Evolutionary conservation across 768 basidiomycete genomes (phyloP), one percentile per base, ranked within the genome.

Genomic region (Macrolepiota dolichaula): DNA sequence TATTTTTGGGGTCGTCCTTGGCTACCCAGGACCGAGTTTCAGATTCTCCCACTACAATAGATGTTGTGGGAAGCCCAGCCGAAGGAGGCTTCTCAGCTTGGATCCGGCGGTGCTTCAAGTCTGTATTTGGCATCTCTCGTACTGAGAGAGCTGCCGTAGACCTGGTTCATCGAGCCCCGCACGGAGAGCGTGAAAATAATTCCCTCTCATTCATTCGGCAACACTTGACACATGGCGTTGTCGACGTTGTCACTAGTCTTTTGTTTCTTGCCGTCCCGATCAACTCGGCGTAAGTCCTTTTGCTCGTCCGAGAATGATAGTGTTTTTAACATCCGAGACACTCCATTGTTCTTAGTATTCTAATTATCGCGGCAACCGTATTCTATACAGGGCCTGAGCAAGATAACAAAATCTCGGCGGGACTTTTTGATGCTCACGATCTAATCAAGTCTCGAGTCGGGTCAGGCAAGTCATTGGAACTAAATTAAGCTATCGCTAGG

Each of bases 241-340:
- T 79, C 57, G 87, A 92, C 65, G 77, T 91, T 11, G 74, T 82
- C 11, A 63, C 76, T 38, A 85, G 84, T 63, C 73, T 94, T 40
- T 70, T 92, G 44, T 82, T 83, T 1, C 76, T 93, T 57, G 92
- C 92, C 0, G 79, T 93, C 15, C 79, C 87, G 15, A 90, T 93
- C 72, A 94, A 94, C 68, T 81, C 89, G 13, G 73, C 87, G 87
- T 86, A 59, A 66, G 74, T 64, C 36, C 6, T 25, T 46, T 55
- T 49, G 49, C 37, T 51, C 10, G 15, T 6, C 6, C 56, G n/a
- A 3, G 22, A 17, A n/a, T 17, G 42, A 35, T 24, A 36, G 19
- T 57, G 10, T 13, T 27, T 50, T 51, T 59, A 49, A 54, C 47
- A 37, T 38, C 59, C 36, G 32, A 38, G 13, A 46, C 24, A 12